Conservation (phyloP, 2,329 filamentous ascomycete genomes). For the Penicillium sp. region DNA sequence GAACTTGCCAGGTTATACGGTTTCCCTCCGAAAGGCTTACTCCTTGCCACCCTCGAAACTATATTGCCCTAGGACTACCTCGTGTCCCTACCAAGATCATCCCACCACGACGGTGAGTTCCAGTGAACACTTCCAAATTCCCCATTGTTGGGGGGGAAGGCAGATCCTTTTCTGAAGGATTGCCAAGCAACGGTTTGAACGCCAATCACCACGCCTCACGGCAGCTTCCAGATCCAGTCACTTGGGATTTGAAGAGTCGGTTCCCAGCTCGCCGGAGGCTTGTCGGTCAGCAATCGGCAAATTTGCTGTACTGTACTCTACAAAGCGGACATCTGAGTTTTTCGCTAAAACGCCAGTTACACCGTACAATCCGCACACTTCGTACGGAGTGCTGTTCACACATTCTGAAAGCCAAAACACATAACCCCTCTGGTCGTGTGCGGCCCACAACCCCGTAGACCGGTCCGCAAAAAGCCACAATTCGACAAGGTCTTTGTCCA, state of each 20-base stretch:
- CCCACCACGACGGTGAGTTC: neutral
- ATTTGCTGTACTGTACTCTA: neutral
- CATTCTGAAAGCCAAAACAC: neutral
- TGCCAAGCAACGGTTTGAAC: slow-evolving; percentile 8
- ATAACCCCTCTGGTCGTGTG: neutral
- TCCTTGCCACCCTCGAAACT: neutral
- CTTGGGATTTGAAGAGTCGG: neutral
- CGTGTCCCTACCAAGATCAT: neutral
- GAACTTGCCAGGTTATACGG: slow-evolving; percentile 3
- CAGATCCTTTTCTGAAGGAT: slow-evolving; percentile 6
- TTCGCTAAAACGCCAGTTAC: neutral
- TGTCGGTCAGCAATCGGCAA: slow-evolving; percentile 10
- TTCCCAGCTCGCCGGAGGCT: neutral
- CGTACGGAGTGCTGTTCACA: neutral
- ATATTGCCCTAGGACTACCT: neutral
- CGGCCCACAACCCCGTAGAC: neutral
- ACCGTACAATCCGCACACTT: neutral
- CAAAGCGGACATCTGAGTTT: slow-evolving; percentile 5
- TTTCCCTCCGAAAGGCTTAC: slow-evolving; percentile 6
- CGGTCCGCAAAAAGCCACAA: slow-evolving; percentile 5
- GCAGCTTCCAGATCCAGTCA: neutral
- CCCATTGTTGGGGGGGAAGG: slow-evolving; percentile 13
- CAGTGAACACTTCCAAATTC: neutral
- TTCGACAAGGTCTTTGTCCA: neutral
- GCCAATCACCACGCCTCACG: slow-evolving; percentile 5